These are phyloP conservation scores for Acer saccharum DNA, from an alignment of 345 rosid genomes.

Conservation along the genomic window DNA sequence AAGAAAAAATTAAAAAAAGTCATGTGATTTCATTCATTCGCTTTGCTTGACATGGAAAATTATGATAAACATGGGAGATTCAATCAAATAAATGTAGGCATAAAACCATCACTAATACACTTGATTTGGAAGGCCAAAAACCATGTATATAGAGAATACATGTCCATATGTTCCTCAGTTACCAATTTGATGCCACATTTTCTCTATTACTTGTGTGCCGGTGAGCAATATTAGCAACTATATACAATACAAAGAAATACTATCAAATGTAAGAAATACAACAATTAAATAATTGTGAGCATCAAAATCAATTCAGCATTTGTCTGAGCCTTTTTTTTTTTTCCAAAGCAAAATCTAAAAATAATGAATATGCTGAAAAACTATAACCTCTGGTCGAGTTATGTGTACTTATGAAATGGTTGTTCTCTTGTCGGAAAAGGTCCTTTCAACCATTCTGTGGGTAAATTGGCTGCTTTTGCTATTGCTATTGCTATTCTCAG, in stretches of 20 bases:
- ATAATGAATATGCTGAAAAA: neutral
- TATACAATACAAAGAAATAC: neutral
- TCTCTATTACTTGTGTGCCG: neutral
- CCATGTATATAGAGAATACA: neutral
- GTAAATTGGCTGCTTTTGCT: slow-evolving; percentile 31
- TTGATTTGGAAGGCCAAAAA: too few relatives aligned
- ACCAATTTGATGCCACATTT: neutral
- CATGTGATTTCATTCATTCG: neutral
- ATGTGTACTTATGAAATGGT: slow-evolving; percentile 20
- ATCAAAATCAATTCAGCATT: neutral
- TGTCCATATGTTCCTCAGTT: too few relatives aligned
- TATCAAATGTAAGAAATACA: neutral
- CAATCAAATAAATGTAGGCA: neutral
- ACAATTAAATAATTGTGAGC: neutral
- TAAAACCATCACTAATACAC: neutral
- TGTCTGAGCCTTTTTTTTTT: neutral
- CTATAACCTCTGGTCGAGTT: neutral
- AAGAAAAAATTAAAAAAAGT: too few relatives aligned
- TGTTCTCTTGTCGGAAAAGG: slow-evolving; percentile 62
- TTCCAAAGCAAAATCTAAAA: neutral
- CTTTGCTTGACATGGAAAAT: neutral
- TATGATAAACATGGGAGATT: neutral
- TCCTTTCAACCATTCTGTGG: slow-evolving; percentile 35
- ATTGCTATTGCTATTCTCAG: slow-evolving; percentile 30
- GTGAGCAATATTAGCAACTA: neutral